Evolutionary conservation across 257 asterid species (phyloP).

Genomic region (Misopates orontium): DNA sequence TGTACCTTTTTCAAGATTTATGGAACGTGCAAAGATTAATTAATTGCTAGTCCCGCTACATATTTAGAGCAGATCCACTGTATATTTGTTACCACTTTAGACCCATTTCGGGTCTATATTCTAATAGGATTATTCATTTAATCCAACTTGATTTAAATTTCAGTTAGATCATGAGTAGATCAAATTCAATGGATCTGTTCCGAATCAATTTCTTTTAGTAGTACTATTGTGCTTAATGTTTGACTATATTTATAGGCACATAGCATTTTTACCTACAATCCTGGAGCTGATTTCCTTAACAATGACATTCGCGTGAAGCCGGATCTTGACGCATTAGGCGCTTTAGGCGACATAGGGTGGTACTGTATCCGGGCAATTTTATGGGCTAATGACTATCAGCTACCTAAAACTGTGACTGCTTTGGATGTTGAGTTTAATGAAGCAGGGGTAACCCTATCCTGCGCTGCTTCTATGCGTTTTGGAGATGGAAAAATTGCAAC

Average conservation of each 20-base stretch:
- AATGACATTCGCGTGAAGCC: slow-evolving; percentile 41
- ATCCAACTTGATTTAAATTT: too few species aligned
- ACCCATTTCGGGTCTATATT: too few species aligned
- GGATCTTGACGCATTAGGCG: slow-evolving; percentile 39
- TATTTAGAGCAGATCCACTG: too few species aligned
- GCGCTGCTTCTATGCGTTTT: slow-evolving; percentile 36
- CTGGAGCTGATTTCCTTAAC: slow-evolving; percentile 27
- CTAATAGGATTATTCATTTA: too few species aligned
- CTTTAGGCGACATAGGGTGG: slow-evolving; percentile 43
- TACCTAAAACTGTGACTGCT: slow-evolving; percentile 37
- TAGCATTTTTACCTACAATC: slow-evolving; percentile 31
- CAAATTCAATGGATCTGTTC: too few species aligned
- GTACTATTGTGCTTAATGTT: not conserved
- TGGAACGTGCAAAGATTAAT: too few species aligned
- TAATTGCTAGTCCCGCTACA: too few species aligned
- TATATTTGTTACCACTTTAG: too few species aligned
- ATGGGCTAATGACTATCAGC: slow-evolving; percentile 37
- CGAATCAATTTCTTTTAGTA: too few species aligned
- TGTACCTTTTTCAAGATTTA: too few species aligned
- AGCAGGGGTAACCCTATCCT: slow-evolving; percentile 34
- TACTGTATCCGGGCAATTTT: slow-evolving; percentile 37
- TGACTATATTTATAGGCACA: slow-evolving; percentile 26
- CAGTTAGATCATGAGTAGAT: too few species aligned
- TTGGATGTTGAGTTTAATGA: slow-evolving; percentile 30
- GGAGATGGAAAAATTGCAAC: slow-evolving; percentile 35